Conservation (phyloP, 139 green algal species). For the Chlamydomonas sp. region DNA sequence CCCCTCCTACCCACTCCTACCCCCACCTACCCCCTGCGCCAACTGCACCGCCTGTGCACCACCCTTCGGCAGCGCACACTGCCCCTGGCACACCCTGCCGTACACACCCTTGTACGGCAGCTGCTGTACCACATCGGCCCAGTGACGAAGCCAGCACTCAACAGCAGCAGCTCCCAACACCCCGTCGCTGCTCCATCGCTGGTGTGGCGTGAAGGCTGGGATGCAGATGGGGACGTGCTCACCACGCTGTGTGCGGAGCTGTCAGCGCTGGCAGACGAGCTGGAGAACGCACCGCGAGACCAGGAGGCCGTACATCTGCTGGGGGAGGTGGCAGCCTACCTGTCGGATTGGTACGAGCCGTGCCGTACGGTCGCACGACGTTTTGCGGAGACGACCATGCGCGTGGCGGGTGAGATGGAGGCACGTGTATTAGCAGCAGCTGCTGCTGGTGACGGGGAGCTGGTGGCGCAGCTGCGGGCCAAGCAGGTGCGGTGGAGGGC, state of each 20-base stretch:
- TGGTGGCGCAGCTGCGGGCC: not conserved
- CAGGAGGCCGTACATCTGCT: conserved; percentile 45
- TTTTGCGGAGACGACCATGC: conserved; percentile 50
- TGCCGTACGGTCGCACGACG: conserved; percentile 17
- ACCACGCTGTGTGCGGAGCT: conserved; percentile 34
- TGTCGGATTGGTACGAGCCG: conserved; percentile 22
- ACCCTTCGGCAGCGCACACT: conserved; percentile 24
- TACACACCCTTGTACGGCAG: conserved; percentile 45
- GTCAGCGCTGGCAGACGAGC: conserved; percentile 42
- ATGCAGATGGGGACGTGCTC: conserved; percentile 2
- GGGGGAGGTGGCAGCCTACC: conserved; percentile 50
- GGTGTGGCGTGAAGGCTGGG: not conserved
- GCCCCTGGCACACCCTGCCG: conserved; percentile 33
- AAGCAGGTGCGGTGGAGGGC: conserved; percentile 24
- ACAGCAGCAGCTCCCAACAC: not conserved
- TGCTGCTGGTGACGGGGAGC: not conserved
- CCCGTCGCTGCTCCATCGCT: not conserved
- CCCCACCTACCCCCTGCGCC: conserved; percentile 20
- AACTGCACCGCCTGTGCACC: conserved; percentile 34
- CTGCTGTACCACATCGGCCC: conserved; percentile 33
- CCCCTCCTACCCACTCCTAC: no score
- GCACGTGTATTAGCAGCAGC: not conserved
- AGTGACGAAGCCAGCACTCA: not conserved
- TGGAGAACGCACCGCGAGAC: conserved; percentile 41
- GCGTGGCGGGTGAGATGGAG: conserved; percentile 46